phyloP scores from a whole-genome alignment of 139 green algal species.

The Auxenochlorella pyrenoidosa region DNA sequence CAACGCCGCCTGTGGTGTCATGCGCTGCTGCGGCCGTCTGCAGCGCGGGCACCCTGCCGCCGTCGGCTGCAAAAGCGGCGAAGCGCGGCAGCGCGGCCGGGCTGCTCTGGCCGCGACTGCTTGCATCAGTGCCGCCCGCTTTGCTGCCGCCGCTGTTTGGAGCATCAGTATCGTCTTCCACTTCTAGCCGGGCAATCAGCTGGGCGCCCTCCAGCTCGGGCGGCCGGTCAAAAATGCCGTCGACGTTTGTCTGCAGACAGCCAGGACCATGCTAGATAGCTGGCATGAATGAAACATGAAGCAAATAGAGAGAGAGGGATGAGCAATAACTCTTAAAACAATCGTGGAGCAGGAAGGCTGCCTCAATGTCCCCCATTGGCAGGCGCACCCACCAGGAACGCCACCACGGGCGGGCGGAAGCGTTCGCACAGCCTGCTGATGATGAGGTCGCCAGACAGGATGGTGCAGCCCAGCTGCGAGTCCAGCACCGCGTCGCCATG shows the following conservation, averaged over 20 bases:
- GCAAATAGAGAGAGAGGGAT: too few species aligned
- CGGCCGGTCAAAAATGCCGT: slow-evolving; percentile 63
- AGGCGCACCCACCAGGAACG: slow-evolving; percentile 68
- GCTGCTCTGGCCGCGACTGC: neutral
- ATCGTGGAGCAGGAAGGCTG: too few species aligned
- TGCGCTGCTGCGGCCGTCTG: slow-evolving; percentile 27
- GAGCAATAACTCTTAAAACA: too few species aligned
- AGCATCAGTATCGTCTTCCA: neutral
- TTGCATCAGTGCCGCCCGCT: neutral
- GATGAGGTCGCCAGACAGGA: slow-evolving; percentile 70
- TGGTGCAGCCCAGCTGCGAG: slow-evolving; percentile 52
- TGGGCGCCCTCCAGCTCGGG: slow-evolving; percentile 54
- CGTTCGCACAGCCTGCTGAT: slow-evolving; percentile 49
- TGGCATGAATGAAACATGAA: too few species aligned
- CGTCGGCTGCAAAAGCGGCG: too few species aligned
- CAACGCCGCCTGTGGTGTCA: slow-evolving; percentile 67
- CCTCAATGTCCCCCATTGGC: too few species aligned
- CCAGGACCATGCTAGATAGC: too few species aligned
- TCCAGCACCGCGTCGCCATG: slow-evolving; percentile 74
- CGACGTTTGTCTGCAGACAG: slow-evolving; percentile 66
- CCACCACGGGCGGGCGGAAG: slow-evolving; percentile 51
- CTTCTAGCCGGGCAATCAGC: slow-evolving; percentile 39
- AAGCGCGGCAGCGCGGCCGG: too few species aligned
- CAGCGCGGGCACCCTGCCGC: neutral
- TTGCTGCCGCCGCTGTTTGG: neutral